Base-by-base conservation (phyloP, 2,329 filamentous ascomycete species). In the Colletotrichum tabaci region DNA sequence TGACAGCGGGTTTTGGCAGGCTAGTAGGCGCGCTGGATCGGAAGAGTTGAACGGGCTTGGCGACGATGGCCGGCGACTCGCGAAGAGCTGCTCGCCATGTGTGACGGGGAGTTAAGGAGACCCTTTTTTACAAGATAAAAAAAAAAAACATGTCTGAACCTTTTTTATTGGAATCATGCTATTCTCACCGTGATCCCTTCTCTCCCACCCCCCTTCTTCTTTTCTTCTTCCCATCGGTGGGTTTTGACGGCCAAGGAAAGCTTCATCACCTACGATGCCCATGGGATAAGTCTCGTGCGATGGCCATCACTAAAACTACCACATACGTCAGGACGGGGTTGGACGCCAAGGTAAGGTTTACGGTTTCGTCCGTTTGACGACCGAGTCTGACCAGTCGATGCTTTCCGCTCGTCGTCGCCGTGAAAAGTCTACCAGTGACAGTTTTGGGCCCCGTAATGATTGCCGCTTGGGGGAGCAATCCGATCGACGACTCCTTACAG, bases 1-100 rank as follows among this genome's bases (percentile, higher is more conserved):
- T 26, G 26, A 26, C 56, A 60, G 66, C 60, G 50, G 42, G 21
- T 38, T 52, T 50, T 64, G 60, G 66, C 50, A 18, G 30, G 18
- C 40, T n/a, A 49, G 38, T 10, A 23, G 44, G 44, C 18, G 42
- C 18, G 42, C 44, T 67, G 67, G 67, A 56, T 71, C 67, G 67
- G 67, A 56, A 71, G 67, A 71, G 50, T 61, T 50, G 44, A 66
- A 13, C 23, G 49, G 62, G 13, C 63, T 71, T 67, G 63, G 63
- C 63, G 40, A 35, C 35, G 55, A 56, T 44, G 26, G 26, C 26
- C 26, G 57, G 63, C 57, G 49, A 35, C 40, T 71, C 63, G 67
- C 63, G 63, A 71, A 67, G 15, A 44, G 47, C 38, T 71, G 46
- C 67, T 53, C 40, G 26, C 26, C 26, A 26, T 26, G 4, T 13